Evolutionary conservation across 2,329 filamentous ascomycete genomes (phyloP).

Genomic region (Cryphonectria japonica): DNA sequence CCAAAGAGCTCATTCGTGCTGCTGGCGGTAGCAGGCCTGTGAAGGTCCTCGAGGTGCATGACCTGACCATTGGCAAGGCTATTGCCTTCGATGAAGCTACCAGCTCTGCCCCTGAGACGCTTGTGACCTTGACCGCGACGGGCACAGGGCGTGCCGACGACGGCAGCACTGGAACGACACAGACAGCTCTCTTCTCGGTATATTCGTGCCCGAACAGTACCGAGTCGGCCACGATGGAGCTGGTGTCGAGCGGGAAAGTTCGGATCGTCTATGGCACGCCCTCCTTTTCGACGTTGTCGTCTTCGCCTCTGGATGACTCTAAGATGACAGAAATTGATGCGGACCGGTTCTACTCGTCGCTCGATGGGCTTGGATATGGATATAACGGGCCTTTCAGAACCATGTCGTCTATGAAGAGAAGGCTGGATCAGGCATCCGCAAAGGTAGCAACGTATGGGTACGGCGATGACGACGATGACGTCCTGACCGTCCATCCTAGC

Average conservation of each 20-base stretch:
- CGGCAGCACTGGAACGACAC: background rate
- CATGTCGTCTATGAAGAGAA: background rate
- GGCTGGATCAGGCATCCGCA: background rate
- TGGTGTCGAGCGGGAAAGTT: slow-evolving; percentile 2
- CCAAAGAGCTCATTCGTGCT: slow-evolving; percentile 30
- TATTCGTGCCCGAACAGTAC: background rate
- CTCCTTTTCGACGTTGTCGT: background rate
- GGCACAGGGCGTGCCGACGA: background rate
- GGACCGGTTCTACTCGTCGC: background rate
- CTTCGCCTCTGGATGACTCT: background rate
- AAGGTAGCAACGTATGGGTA: background rate
- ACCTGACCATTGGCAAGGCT: slow-evolving; percentile 31
- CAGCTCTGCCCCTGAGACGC: slow-evolving; percentile 22
- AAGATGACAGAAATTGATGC: background rate
- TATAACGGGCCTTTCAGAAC: background rate
- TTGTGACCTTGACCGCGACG: background rate
- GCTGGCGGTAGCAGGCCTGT: slow-evolving; percentile 10
- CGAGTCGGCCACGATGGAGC: background rate
- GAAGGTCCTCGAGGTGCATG: slow-evolving; percentile 16
- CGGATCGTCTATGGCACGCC: background rate
- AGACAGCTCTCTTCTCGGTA: background rate
- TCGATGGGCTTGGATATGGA: background rate
- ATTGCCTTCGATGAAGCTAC: slow-evolving; percentile 24
- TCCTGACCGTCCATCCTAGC: background rate
- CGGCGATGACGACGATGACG: background rate